Base-by-base conservation (phyloP, 2,329 filamentous ascomycete genomes). In the Pseudocercospora cruenta region DNA sequence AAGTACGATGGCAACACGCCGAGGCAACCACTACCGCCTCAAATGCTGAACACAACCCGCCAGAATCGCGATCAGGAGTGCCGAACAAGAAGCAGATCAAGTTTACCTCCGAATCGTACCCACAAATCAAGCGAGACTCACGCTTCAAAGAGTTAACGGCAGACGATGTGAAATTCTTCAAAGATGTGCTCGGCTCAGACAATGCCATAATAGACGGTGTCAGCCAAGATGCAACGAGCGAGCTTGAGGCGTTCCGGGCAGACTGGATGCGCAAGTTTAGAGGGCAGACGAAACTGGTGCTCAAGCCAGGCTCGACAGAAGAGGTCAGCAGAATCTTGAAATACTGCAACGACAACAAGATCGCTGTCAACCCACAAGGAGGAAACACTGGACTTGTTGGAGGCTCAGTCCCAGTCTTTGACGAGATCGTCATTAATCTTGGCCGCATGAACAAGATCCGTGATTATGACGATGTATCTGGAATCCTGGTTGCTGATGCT, bases 231-330 rank as follows among this genome's bases (percentile, higher is more conserved):
- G 88, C 88, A 14, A 82, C 85, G 2, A 91, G 92, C 73, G 95
- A 98, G 77, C 85, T 98, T 70, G 92, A 95, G 77, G 87, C 91
- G 7, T 99, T 93, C 85, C 99, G 99, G 80, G 88, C 90, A 77
- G 95, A 99, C 82, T 99, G 96, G 95, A 97, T 99, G 94, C 90
- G 92, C 80, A 99, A 99, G 82, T 99, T 97, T 83, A 90, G 92
- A 67, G 96, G 95, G 31, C 93, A 97, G 80, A 89, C 92, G 67
- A 88, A 90, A 75, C 83, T 99, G 26, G 93, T 98, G 4, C 82
- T 99, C 69, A 96, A 93, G 81, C 95, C 95, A 10, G 87, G 86
- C 60, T 91, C 88, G 16, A 94, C 92, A 0, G 89, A 94, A 74
- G 90, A 99, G 80, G 92, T 98, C 73, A 96, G 93, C 86, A 87